Conservation (phyloP, 208 protist genomes). For the Ichthyophonus hoferi region DNA sequence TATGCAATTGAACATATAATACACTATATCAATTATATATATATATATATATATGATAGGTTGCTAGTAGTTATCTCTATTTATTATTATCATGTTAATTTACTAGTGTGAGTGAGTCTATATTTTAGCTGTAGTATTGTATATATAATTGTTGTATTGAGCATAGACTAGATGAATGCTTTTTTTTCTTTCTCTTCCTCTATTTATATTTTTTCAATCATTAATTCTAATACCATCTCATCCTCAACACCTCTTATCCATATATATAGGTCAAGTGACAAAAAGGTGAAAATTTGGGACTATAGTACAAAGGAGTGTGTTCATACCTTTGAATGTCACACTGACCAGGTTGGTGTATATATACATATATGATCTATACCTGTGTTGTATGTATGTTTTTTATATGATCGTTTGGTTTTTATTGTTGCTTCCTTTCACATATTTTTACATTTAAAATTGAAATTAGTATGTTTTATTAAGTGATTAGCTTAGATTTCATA, state of each 20-base stretch:
- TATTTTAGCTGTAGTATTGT: neutral
- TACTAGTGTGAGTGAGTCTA: neutral
- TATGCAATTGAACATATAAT: no score
- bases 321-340: conserved; percentile 42
- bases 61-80: no score
- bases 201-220: neutral
- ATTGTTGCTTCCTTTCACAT: no score
- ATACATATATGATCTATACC: no score
- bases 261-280: conserved; percentile 32
- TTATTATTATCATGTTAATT: neutral
- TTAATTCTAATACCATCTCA: neutral
- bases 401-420: no score
- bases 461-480: no score
- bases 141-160: neutral
- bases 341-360: conserved; percentile 34
- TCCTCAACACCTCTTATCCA: neutral
- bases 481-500: no score
- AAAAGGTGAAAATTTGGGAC: conserved; percentile 45
- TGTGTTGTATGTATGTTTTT: no score
- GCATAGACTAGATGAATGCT: neutral
- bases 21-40: no score
- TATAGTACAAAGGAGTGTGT: neutral
- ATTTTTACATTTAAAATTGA: no score
- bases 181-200: neutral
- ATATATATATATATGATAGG: no score